Conservation (phyloP, 345 rosid genomes). For the Citropsis articulata region DNA sequence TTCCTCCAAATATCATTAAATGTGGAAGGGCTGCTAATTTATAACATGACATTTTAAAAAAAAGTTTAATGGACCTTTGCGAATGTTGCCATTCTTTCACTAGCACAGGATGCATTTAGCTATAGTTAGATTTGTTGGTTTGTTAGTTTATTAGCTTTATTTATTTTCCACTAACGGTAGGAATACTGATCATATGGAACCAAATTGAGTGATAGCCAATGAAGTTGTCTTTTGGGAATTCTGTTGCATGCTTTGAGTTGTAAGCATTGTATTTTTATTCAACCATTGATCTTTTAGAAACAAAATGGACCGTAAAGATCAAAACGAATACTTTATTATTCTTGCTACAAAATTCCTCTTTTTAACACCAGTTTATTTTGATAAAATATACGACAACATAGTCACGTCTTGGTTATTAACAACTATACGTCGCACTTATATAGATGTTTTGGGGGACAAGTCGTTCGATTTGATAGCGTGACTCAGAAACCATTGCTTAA, state of each 20-base stretch:
- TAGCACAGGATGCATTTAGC: background rate
- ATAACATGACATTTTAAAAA: background rate
- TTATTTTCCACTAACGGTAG: background rate
- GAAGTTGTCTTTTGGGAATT: background rate
- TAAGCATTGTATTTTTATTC: too few relatives aligned
- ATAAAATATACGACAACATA: too few relatives aligned
- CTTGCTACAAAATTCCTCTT: too few relatives aligned
- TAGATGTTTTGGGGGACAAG: background rate
- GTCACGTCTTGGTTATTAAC: too few relatives aligned
- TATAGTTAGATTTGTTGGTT: background rate
- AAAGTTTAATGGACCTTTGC: background rate
- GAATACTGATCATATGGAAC: background rate
- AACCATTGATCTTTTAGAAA: too few relatives aligned
- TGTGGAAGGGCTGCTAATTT: conserved; percentile 14
- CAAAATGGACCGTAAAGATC: too few relatives aligned
- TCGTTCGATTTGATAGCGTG: background rate
- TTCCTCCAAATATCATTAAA: conserved; percentile 26
- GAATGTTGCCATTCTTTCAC: background rate
- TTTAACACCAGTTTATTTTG: too few relatives aligned
- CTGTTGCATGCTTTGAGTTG: background rate
- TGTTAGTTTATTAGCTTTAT: background rate
- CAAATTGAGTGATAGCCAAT: background rate
- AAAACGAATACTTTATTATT: too few relatives aligned
- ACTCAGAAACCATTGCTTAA: background rate
- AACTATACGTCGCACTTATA: background rate